Evolutionary conservation across 345 rosid genomes (phyloP).

Genomic region (Lepidium sativum): DNA sequence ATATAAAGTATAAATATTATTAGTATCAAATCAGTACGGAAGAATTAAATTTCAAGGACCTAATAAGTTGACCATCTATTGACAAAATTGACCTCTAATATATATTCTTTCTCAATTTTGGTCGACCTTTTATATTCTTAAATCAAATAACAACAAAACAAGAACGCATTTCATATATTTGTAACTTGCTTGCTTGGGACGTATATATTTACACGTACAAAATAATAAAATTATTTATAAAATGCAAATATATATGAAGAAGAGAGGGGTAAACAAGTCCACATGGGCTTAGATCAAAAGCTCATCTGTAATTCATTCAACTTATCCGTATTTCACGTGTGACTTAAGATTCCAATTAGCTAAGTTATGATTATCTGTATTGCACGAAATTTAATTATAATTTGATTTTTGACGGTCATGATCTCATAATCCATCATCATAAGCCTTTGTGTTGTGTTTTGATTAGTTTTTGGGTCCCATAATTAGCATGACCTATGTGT

Average conservation of each 20-base stretch:
- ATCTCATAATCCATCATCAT: slow-evolving; percentile 15
- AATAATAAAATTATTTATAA: not conserved
- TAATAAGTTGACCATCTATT: slow-evolving; percentile 17
- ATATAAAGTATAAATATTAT: not conserved
- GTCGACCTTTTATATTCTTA: slow-evolving; percentile 6
- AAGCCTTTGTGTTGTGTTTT: slow-evolving; percentile 13
- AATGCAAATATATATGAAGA: not conserved
- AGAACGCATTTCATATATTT: not conserved
- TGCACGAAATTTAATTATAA: slow-evolving; percentile 4
- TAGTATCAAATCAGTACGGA: slow-evolving; percentile 13
- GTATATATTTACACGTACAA: not conserved
- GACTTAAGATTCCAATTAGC: slow-evolving; percentile 26
- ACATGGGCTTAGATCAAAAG: slow-evolving; percentile 4
- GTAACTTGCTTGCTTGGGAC: not conserved
- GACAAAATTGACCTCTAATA: slow-evolving; percentile 4
- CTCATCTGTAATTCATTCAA: slow-evolving; percentile 9
- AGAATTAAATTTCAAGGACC: slow-evolving; percentile 3
- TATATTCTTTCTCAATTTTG: not conserved
- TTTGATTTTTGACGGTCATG: not conserved
- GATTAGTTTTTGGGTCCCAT: not conserved
- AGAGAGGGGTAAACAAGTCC: slow-evolving; percentile 16
- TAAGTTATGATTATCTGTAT: slow-evolving; percentile 14
- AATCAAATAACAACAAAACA: slow-evolving; percentile 15
- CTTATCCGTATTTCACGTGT: slow-evolving; percentile 28
- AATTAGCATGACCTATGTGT: slow-evolving; percentile 12